Base-by-base conservation (phyloP, 2,329 filamentous ascomycete species). In the Fusarium agapanthi region DNA sequence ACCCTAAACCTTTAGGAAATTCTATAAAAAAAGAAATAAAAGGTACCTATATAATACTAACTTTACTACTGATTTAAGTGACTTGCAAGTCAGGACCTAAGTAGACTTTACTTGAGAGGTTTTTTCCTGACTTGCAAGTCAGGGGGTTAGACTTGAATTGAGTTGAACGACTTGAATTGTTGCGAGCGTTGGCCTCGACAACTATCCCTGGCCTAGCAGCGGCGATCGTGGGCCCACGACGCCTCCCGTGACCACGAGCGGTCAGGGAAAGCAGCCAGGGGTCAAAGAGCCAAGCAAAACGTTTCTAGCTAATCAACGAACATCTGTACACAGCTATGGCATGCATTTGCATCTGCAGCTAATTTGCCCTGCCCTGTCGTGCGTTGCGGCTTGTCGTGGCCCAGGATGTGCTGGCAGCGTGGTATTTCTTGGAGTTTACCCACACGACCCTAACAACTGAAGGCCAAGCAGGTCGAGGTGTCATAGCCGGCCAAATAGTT, bases 271-370 rank as follows among this genome's bases (percentile, higher is more conserved):
- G 56, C 65, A 64, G 48, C 64, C 65, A 58, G 61, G 61, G 60
- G 62, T 64, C 65, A 60, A 57, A 35, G 51, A 68, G 55, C 67
- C 58, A 71, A 59, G 60, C 60, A 51, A 65, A 55, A 62, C 56
- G 51, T 55, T 41, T 35, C 69, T 67, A 72, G 72, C 76, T 75
- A 76, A 77, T 74, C 70, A 76, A 64, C 55, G 68, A 68, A 65
- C 73, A 64, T 73, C 73, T 77, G 76, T 79, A 50, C 28, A n/a
- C 15, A 76, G 66, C 66, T 78, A 78, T 78, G 77, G 77, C 76
- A 78, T 78, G 77, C 77, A 79, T 79, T 78, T 78, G 72, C 77
- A 63, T 78, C 70, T 78, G 77, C 77, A 78, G 66, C 76, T 79
- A 78, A 78, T 74, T 63, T 67, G 63, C 69, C 76, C 61, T 76